Percentiles rank a stretch among this genome's conserved stretches.
These are phyloP conservation scores for Aspergillus taichungensis DNA, from an alignment of 495 filamentous ascomycete species.

Conservation along the genomic window DNA sequence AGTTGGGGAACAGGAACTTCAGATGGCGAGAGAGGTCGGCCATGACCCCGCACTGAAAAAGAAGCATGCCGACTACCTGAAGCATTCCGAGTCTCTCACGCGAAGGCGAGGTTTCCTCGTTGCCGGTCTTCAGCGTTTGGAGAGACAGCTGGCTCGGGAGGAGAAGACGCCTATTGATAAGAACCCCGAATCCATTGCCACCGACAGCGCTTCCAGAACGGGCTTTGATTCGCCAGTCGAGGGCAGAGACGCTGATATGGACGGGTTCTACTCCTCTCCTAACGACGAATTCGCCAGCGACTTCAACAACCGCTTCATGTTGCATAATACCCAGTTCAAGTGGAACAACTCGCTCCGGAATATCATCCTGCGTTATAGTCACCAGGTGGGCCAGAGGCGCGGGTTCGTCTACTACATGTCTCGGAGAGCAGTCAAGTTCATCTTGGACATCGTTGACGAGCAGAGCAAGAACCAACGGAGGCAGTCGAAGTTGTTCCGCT, in stretches of 20 bases:
- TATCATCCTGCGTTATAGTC: slow-evolving; percentile 93
- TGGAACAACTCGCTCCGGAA: slow-evolving; percentile 97
- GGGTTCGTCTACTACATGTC: slow-evolving; percentile 99
- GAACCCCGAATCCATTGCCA: slow-evolving; percentile 31
- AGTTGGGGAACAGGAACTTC: slow-evolving; percentile 57
- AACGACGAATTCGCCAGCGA: slow-evolving; percentile 69
- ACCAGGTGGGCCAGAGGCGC: slow-evolving; percentile 90
- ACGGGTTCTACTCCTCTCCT: slow-evolving; percentile 31
- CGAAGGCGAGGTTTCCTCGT: slow-evolving; percentile 72
- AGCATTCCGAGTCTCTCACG: slow-evolving; percentile 60
- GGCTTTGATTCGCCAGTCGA: slow-evolving; percentile 40
- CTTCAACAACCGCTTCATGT: slow-evolving; percentile 97
- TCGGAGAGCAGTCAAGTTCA: slow-evolving; percentile 91
- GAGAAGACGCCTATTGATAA: slow-evolving; percentile 18
- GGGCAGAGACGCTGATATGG: slow-evolving; percentile 31
- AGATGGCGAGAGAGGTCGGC: slow-evolving; percentile 46
- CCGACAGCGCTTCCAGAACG: slow-evolving; percentile 34
- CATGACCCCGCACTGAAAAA: slow-evolving; percentile 42
- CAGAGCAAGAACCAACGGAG: slow-evolving; percentile 60
- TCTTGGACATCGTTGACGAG: slow-evolving; percentile 92
- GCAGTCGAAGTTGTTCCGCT: slow-evolving; percentile 24
- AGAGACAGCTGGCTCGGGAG: slow-evolving; percentile 41
- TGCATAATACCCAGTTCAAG: slow-evolving; percentile 94
- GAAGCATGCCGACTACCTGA: slow-evolving; percentile 58
- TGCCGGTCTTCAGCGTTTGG: slow-evolving; percentile 61